Percentiles rank a stretch among this genome's conserved stretches.
Conservation (phyloP, 495 filamentous ascomycete species). For the Penicillium paradoxum region DNA sequence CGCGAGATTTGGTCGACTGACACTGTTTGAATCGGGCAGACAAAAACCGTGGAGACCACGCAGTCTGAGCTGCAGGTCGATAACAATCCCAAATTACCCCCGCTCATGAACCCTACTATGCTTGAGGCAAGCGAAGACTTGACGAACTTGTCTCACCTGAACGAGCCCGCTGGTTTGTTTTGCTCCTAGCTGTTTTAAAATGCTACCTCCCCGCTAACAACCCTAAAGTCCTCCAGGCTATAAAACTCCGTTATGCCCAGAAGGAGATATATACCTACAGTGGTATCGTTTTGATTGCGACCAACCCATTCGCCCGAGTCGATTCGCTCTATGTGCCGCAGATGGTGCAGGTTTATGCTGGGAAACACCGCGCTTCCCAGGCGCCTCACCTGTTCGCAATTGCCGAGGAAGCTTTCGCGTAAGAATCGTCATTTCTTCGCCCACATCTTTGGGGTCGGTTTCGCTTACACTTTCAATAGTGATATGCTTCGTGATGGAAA, state of each 20-base stretch:
- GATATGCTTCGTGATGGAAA: slow-evolving; percentile 95
- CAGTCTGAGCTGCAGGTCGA: slow-evolving; percentile 72
- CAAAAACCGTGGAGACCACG: slow-evolving; percentile 76
- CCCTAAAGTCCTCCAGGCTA: slow-evolving; percentile 83
- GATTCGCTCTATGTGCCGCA: slow-evolving; percentile 98
- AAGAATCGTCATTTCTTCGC: slow-evolving; percentile 30
- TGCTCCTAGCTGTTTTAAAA: neutral
- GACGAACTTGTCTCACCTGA: slow-evolving; percentile 95
- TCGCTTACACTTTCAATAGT: slow-evolving; percentile 38
- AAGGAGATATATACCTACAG: slow-evolving; percentile 99
- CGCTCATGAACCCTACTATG: slow-evolving; percentile 97
- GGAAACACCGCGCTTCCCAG: slow-evolving; percentile 92
- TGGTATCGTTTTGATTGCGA: slow-evolving; percentile 97
- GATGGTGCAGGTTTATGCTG: slow-evolving; percentile 98
- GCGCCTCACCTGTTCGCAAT: slow-evolving; percentile 98
- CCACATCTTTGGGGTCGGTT: neutral
- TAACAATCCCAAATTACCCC: slow-evolving; percentile 66
- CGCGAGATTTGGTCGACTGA: slow-evolving; percentile 16
- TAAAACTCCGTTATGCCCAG: slow-evolving; percentile 94
- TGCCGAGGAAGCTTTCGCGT: slow-evolving; percentile 98
- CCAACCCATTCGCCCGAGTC: slow-evolving; percentile 96
- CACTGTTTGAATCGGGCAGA: slow-evolving; percentile 42
- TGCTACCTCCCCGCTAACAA: slow-evolving; percentile 29
- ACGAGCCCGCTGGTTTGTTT: slow-evolving; percentile 88
- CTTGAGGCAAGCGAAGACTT: slow-evolving; percentile 98